Evolutionary conservation across 2,329 filamentous ascomycete species (phyloP).

Genomic region (Fusarium clavum): DNA sequence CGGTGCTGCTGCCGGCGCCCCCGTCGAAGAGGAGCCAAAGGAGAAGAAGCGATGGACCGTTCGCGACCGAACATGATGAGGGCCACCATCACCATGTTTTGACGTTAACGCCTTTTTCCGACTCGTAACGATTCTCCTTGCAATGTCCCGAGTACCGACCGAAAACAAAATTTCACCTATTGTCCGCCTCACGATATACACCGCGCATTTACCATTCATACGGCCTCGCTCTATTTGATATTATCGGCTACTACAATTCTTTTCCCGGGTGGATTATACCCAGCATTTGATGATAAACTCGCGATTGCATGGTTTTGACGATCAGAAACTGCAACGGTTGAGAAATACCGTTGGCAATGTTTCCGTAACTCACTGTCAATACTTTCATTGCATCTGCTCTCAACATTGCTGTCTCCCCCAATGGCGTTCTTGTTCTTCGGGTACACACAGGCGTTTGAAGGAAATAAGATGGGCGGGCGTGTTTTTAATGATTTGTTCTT

Average conservation of each 20-base stretch:
- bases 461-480: constrained; percentile 18
- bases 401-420: constrained; percentile 9
- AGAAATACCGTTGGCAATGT: neutral
- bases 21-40: constrained; percentile 48
- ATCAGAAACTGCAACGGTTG: neutral
- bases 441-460: constrained; percentile 40
- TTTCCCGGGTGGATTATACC: constrained; percentile 1
- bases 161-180: constrained; percentile 16
- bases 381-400: neutral
- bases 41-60: constrained; percentile 63
- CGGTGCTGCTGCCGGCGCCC: constrained; percentile 24
- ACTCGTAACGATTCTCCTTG: constrained; percentile 27
- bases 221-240: constrained; percentile 38
- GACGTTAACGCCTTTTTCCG: constrained; percentile 7
- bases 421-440: constrained; percentile 38
- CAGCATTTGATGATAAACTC: neutral
- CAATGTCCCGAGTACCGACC: constrained; percentile 14
- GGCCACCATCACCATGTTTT: neutral
- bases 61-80: constrained; percentile 55
- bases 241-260: constrained; percentile 26
- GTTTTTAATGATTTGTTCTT: constrained; percentile 19
- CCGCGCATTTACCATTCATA: constrained; percentile 32
- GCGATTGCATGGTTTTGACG: neutral
- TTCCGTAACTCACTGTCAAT: neutral
- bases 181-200: constrained; percentile 38